These are phyloP conservation scores for Syncephalastrum contaminatum DNA, from an alignment of 371 early-diverging fungal species.

Conservation along the genomic window DNA sequence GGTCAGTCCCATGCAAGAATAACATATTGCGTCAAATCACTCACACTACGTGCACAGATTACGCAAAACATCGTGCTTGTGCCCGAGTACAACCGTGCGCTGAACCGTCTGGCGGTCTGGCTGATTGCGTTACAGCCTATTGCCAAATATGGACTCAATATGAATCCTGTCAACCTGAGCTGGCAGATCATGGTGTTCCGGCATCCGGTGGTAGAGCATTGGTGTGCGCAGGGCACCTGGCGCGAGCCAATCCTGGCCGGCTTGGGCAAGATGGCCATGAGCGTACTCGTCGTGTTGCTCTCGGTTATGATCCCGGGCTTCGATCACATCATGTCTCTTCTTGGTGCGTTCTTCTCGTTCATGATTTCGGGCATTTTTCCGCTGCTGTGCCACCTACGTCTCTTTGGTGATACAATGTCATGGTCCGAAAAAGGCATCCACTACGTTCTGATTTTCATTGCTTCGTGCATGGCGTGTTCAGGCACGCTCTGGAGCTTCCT, in stretches of 20 bases:
- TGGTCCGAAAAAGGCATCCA: conserved; percentile 13
- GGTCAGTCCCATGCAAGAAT: conserved; percentile 26
- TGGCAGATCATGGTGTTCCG: conserved; percentile 47
- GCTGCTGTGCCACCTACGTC: conserved; percentile 42
- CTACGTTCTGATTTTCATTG: conserved; percentile 21
- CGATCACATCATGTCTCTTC: conserved; percentile 58
- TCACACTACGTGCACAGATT: conserved; percentile 37
- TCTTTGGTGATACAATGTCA: conserved; percentile 30
- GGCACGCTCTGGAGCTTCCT: conserved; percentile 39
- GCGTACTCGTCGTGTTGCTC: conserved; percentile 41
- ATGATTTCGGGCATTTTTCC: conserved; percentile 9
- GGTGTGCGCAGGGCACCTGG: conserved; percentile 23
- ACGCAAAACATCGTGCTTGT: conserved; percentile 66
- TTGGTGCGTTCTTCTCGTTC: conserved; percentile 59
- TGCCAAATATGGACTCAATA: conserved; percentile 66
- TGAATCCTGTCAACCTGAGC: conserved; percentile 60
- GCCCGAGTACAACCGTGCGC: conserved; percentile 52
- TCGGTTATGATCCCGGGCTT: conserved; percentile 61
- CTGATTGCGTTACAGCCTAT: conserved; percentile 70
- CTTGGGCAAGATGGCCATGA: conserved; percentile 24
- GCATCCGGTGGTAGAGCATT: conserved; percentile 16
- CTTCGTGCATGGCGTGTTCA: conserved; percentile 24
- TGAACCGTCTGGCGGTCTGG: conserved; percentile 58
- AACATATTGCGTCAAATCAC: not conserved
- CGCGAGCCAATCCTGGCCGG: conserved; percentile 21